Evolutionary conservation across 345 rosid species (phyloP), one percentile per base, ranked within the genome.

Genomic region (Linum lewisii): DNA sequence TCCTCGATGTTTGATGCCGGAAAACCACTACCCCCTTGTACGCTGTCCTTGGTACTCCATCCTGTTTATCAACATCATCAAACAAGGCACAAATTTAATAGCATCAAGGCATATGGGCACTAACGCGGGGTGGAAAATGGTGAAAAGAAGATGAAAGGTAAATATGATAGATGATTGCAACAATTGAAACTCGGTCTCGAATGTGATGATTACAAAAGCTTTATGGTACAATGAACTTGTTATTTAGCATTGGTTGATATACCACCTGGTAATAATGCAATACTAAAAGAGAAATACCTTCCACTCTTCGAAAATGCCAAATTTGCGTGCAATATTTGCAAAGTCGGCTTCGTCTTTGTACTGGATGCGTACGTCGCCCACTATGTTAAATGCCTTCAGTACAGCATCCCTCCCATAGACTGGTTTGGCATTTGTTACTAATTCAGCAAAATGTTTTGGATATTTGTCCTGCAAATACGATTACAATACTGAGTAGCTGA

Each of bases 291-390:
- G 29, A 11, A 10, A 62, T 75, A 87, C 97, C 96, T 94, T 94
- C 99, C 99, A 94, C 69, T 94, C 99, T 63, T 80, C 79, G 67
- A 94, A 94, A 59, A 94, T 72, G 58, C 99, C 99, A 77, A 94
- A 90, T 64, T 90, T 86, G 45, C 65, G 77, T 21, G 97, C 96
- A 61, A 90, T 78, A 66, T 24, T 73, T 73, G 84, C 88, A 75
- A 90, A 94, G 59, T 90, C 93, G 38, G 68, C 58, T 64, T 90
- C 90, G 66, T 90, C 86, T 59, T 62, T 66, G 75, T 94, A 94
- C 58, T 45, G 78, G 68, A 90, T 73, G 63, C 88, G 82, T 52
- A 90, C 88, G 67, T 90, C 97, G 47, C 84, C 84, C 59, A 68
- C 73, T 25, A 79, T 73, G 62, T 85, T 85, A 63, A 69, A 63